Evolutionary conservation across 176 grass and related monocot species (phyloP), one percentile per base, ranked within the genome.

Genomic region (Bolboschoenus planiculmis): DNA sequence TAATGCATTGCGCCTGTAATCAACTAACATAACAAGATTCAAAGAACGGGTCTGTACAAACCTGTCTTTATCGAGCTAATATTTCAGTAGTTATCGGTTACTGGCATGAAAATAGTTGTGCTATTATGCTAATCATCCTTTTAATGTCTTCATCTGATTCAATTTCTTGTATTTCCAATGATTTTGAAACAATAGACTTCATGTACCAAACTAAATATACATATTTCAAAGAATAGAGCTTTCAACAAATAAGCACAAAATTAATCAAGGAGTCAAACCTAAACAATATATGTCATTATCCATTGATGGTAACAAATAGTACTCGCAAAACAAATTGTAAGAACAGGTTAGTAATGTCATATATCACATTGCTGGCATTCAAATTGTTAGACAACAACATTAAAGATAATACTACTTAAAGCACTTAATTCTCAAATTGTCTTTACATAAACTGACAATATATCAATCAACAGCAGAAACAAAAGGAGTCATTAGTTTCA

Each of bases 401-500:
- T 53, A 77, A n/a, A 53, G 27, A 50, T 33, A 53, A 77, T 50
- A 50, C 16, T 30, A 30, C 33, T 77, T 23, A 14, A 51, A 77
- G 27, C 46, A 77, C 72, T 31, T 76, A 31, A 33, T 6, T 77
- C 72, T 51, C 46, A 77, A 77, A 53, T 77, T 77, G 72, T 77
- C 27, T 53, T 77, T 77, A 77, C 46, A 77, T 50, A 51, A n/a
- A 77, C 47, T 53, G 72, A 30, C 60, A 50, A 82, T 82, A 82
- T 82, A 82, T 82, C 39, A 82, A 82, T 46, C 42, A 82, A 64
- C 55, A 82, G 30, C 37, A 82, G 42, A 64, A 39, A 81, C 13
- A 81, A n/a, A n/a, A 46, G 36, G 36, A 30, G 42, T 47, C 58
- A 65, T 81, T n/a, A 65, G 8, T 81, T 62, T 81, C 78, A 81